Evolutionary conservation across 805 yeast species (phyloP), one percentile per base, ranked within the genome.

Genomic region (Starmera dryadoides): DNA sequence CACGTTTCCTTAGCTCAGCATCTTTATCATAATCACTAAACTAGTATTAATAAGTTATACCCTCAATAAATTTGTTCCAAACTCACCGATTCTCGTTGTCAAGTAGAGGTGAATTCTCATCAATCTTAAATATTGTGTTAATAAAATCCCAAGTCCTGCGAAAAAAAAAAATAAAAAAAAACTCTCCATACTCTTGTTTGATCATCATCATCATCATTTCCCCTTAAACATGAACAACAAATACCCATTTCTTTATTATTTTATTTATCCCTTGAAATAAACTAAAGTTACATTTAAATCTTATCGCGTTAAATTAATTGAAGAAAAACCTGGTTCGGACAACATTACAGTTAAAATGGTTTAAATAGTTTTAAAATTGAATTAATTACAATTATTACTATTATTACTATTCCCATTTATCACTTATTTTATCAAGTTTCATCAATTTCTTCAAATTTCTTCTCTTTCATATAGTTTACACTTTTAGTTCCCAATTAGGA

Each of bases 181-280:
- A 7, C 11, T 7, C 12, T 14, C 3, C 4, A 19, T 16, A 31
- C 15, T 42, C 45, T 46, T 25, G 49, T 39, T 17, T 71, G 75
- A 40, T 66, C 71, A 34, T 62, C 66, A 16, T 58, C 65, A 15
- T 58, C 65, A 15, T 55, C 59, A 28, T 35, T 42, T 5, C 58
- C 54, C 31, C 58, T 47, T 15, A 72, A 56, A 46, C 77, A 72
- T 15, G 77, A 72, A 31, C 71, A 56, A 49, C 77, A 72, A 38
- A 59, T 44, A 29, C 78, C 78, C 78, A 72, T 72, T 18, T 39
- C 11, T 43, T 16, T 5, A n/a, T n/a, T n/a, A n/a, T n/a, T n/a
- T n/a, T n/a, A n/a, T n/a, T n/a, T n/a, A n/a, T n/a, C n/a, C n/a
- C n/a, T n/a, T n/a, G n/a, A n/a, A n/a, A n/a, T n/a, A n/a, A n/a